Conservation (phyloP, 1,284 basidiomycete genomes). For the Anthracocystis setariae region DNA sequence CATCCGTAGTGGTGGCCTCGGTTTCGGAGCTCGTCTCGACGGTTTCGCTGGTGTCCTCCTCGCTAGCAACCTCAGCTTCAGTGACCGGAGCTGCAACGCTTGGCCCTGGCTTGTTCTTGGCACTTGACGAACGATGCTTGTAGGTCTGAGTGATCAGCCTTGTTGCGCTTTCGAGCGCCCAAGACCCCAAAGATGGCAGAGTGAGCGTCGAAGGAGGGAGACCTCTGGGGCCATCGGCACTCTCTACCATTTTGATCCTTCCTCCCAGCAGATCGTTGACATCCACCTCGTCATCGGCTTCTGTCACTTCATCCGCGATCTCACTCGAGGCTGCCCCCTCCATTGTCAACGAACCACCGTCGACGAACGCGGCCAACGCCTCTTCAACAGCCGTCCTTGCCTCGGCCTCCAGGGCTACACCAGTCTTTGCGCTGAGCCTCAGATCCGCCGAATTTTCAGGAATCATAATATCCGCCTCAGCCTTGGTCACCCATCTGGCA, state of each 20-base stretch:
- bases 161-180: conserved; percentile 25
- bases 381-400: conserved; percentile 10
- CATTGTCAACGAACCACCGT: background rate
- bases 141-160: conserved; percentile 23
- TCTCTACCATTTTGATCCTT: conserved; percentile 1
- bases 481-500: conserved; percentile 19
- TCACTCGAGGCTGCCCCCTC: background rate
- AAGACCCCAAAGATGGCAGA: background rate
- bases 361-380: conserved; percentile 10
- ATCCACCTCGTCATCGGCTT: background rate
- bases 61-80: background rate
- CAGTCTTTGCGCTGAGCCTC: conserved; percentile 15
- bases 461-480: conserved; percentile 29
- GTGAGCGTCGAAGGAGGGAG: conserved; percentile 17
- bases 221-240: conserved; percentile 1
- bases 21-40: background rate
- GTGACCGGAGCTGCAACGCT: background rate
- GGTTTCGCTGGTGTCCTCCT: background rate
- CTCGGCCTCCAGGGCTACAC: background rate
- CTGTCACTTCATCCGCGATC: background rate
- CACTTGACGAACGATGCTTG: conserved; percentile 7
- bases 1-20: background rate
- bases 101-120: background rate
- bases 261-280: background rate
- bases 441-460: conserved; percentile 33